Evolutionary conservation across 257 asterid species (phyloP), one percentile per base, ranked within the genome.

Genomic region (Capsicum chinense): DNA sequence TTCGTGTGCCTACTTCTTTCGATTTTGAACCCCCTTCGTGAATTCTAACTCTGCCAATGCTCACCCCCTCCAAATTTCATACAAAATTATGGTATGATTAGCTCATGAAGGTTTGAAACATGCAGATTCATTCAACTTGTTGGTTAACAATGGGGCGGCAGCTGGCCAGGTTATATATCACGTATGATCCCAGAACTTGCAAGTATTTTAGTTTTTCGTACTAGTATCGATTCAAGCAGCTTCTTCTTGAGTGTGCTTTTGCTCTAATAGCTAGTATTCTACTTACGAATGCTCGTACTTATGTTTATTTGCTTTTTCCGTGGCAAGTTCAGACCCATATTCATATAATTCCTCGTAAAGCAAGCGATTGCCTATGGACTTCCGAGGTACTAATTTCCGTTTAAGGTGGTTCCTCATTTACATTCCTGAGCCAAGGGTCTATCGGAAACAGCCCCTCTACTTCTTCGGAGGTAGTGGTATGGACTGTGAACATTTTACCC

Each of bases 101-200:
- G 42, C 79, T 83, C 83, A 81, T 68, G 71, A 16, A 48, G 54
- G 50, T 78, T 66, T 58, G 56, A 19, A 56, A 58, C 37, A 9
- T 87, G 88, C 93, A 97, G 99, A 97, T 91, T 95, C 98, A 16
- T 97, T 97, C 90, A 97, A 97, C 92, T 80, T 97, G 94, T 90
- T 97, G 44, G 98, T 95, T 79, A 97, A 97, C 97, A 97, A 97
- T 39, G 99, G 99, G 16, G 91, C 88, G 79, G 93, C 98, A 66
- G 94, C 99, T 17, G 98, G 99, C 84, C 98, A 96, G 91, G 98
- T 96, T 82, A 84, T 97, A 85, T 95, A 90, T 85, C 99, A 97
- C 66, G 99, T 97, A 89, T 88, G 96, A 84, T 69, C 19, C 47
- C 52, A 70, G 59, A 57, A 21, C 37, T 39, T 21, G 56, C 8